Evolutionary conservation across 441 rosid genomes (phyloP), one percentile per base, ranked within the genome.

Genomic region (Metrosideros polymorpha): DNA sequence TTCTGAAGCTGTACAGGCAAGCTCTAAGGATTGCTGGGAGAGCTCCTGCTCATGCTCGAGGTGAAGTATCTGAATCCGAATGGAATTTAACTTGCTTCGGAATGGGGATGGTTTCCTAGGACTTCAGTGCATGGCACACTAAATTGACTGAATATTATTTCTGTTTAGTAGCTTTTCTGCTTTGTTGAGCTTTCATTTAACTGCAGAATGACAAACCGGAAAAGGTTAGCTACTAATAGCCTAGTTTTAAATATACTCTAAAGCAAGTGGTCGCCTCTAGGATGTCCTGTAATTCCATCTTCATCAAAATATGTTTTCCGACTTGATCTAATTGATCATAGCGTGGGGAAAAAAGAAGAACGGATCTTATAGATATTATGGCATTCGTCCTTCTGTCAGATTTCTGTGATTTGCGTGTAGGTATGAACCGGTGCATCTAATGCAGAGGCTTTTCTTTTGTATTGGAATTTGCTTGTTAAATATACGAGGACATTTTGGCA

Each of bases 1-100:
- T 93, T 85, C 92, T 97, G 87, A 95, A 94, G 91, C 92, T 96
- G 14, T 97, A 97, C 87, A 90, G 99, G 85, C 96, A 93, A 90
- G 96, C 96, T 2, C 90, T 97, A 24, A 92, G 97, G 91, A 91
- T 88, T 88, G 91, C 98, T 32, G 90, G 89, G n/a, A 91, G 95
- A 92, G 96, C 99, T 86, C 99, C 99, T 85, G 85, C 57, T 50
- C 90, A 90, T 76, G 84, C 96, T 79, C 91, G 92, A 94, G 98
- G 98, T 96, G 83, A 55, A 85, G 59, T 27, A 43, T 86, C 79
- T 32, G 77, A 8, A 35, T 12, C 66, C 9, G 2, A 19, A 35
- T 6, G 35, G 45, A 4, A 4, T 30, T 32, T 85, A 22, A 35
- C 24, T 71, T n/a, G n/a, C 35, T 71, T 77, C 32, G 42, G 47